Percentiles rank a stretch among this genome's conserved stretches.
Evolutionary conservation across 495 filamentous ascomycete genomes (phyloP).

Genomic region (Tuber umbilicatum): DNA sequence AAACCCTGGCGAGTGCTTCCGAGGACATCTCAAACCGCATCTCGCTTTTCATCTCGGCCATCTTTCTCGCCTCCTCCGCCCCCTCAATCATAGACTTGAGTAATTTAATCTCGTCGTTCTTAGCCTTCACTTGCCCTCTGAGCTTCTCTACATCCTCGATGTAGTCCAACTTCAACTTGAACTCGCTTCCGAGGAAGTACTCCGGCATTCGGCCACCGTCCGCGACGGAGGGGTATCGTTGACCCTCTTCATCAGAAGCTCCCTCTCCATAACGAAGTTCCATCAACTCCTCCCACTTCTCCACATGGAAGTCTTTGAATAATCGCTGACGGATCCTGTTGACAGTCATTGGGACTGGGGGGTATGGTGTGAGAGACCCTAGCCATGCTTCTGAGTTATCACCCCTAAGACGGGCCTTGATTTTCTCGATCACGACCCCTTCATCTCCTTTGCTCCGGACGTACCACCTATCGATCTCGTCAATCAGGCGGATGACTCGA

Average conservation of each 20-base stretch:
- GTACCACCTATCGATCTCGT: slow-evolving; percentile 27
- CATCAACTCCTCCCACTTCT: slow-evolving; percentile 27
- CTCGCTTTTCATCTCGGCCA: slow-evolving; percentile 3
- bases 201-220: neutral
- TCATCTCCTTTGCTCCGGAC: neutral
- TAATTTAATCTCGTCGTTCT: slow-evolving; percentile 6
- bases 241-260: neutral
- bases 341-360: slow-evolving; percentile 5
- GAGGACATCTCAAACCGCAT: neutral
- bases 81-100: neutral
- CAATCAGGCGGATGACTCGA: slow-evolving; percentile 25
- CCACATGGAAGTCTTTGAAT: slow-evolving; percentile 19
- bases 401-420: neutral
- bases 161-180: slow-evolving; percentile 27
- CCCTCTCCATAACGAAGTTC: slow-evolving; percentile 13
- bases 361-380: neutral
- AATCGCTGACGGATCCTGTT: slow-evolving; percentile 18
- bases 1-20: neutral
- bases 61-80: slow-evolving; percentile 7
- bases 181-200: slow-evolving; percentile 24
- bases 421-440: neutral
- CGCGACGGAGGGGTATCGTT: neutral
- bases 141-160: slow-evolving; percentile 26
- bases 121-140: slow-evolving; percentile 26
- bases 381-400: neutral